Evolutionary conservation across 257 asterid species (phyloP).

Genomic region (Solanum dulcamara): DNA sequence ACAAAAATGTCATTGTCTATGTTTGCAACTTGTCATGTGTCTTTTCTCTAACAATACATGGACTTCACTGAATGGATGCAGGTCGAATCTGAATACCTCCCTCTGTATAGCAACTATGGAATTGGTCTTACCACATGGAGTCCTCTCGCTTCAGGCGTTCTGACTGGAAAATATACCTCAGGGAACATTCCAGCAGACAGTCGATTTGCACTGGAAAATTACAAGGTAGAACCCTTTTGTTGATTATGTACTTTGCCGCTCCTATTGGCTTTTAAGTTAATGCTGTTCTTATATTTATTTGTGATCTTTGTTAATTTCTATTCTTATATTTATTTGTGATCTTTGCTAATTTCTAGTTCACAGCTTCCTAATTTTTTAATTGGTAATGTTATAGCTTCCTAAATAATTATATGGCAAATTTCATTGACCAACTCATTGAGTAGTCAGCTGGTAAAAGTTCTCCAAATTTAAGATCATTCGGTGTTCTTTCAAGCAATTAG

Average conservation of each 20-base stretch:
- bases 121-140: constrained; percentile 98
- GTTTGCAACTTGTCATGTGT: too few relatives aligned
- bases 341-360: background rate
- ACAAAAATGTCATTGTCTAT: background rate
- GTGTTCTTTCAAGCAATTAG: background rate
- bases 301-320: background rate
- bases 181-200: constrained; percentile 72
- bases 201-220: constrained; percentile 88
- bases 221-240: constrained; percentile 46
- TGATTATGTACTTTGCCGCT: background rate
- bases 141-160: constrained; percentile 96
- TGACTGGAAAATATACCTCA: constrained; percentile 69
- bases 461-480: background rate
- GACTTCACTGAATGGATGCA: constrained; percentile 13
- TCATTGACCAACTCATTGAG: background rate
- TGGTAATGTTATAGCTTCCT: background rate
- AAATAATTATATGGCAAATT: background rate
- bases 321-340: background rate
- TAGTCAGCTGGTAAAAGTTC: background rate
- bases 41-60: background rate
- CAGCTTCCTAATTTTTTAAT: background rate
- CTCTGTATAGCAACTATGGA: constrained; percentile 74
- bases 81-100: constrained; percentile 90
- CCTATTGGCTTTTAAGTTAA: background rate
- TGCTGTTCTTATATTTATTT: background rate